phyloP scores from a whole-genome alignment of 495 filamentous ascomycete genomes.

The Trichocladium antarcticum region DNA sequence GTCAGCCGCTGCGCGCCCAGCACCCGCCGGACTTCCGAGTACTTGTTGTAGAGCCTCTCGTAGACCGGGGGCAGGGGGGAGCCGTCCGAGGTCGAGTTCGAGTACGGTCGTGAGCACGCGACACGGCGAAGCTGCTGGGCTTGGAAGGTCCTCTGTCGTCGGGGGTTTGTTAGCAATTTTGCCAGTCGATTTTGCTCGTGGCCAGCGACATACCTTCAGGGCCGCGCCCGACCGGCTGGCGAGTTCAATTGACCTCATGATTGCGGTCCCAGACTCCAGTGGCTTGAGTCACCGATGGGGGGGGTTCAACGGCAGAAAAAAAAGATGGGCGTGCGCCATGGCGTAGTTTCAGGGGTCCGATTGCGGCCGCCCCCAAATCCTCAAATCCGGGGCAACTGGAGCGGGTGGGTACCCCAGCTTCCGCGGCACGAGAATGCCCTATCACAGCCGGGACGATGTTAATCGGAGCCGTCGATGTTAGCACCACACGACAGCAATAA shows the following conservation, averaged over 20 bases:
- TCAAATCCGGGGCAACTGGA: neutral
- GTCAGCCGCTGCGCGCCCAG: slow-evolving; percentile 64
- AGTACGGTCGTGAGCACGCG: slow-evolving; percentile 16
- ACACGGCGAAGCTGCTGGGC: slow-evolving; percentile 16
- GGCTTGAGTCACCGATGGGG: slow-evolving; percentile 7
- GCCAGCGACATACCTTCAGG: slow-evolving; percentile 20
- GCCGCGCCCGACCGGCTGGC: slow-evolving; percentile 28
- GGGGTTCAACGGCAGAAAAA: slow-evolving; percentile 12
- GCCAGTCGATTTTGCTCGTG: neutral
- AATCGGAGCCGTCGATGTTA: no score
- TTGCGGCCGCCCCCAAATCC: slow-evolving; percentile 5
- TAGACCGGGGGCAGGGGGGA: slow-evolving; percentile 36
- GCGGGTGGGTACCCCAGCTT: no score
- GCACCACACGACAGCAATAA: no score
- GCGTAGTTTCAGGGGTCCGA: slow-evolving; percentile 5
- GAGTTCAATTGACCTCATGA: slow-evolving; percentile 33
- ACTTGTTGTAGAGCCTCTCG: slow-evolving; percentile 36
- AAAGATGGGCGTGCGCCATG: slow-evolving; percentile 10
- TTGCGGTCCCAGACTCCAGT: slow-evolving; percentile 7
- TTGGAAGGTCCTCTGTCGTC: slow-evolving; percentile 20
- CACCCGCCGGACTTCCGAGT: slow-evolving; percentile 54
- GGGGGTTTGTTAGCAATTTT: neutral
- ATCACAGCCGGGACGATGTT: neutral
- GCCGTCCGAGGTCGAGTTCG: slow-evolving; percentile 15
- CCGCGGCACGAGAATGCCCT: neutral